Conservation (phyloP, 108 stramenopile genomes). For the Skeletonema costatum region DNA sequence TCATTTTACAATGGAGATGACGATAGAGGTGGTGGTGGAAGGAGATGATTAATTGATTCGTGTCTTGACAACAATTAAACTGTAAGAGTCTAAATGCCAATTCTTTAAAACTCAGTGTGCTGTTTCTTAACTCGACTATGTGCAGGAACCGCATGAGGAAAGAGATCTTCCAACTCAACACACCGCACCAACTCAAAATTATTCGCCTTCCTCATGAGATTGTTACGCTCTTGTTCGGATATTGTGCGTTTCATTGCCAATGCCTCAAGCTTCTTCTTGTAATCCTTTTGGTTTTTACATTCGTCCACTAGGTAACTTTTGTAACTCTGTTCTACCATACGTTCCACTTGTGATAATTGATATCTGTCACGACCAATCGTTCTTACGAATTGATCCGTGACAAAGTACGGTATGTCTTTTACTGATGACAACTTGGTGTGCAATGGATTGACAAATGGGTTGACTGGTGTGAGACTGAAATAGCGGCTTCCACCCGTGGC, state of each 20-base stretch:
- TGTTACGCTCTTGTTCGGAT: constrained; percentile 55
- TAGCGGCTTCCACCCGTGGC: constrained; percentile 66
- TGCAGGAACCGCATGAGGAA: constrained; percentile 46
- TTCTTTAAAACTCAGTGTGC: constrained; percentile 20
- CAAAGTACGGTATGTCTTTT: constrained; percentile 91
- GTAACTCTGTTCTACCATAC: constrained; percentile 86
- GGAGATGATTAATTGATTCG: constrained; percentile 1
- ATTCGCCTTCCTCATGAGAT: constrained; percentile 50
- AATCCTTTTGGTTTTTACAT: constrained; percentile 77
- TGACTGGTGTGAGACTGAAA: constrained; percentile 76
- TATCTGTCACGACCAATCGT: constrained; percentile 82
- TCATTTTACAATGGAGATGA: constrained; percentile 4
- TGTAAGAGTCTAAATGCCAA: background rate
- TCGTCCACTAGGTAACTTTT: constrained; percentile 74
- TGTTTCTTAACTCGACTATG: constrained; percentile 33
- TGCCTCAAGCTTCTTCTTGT: constrained; percentile 62
- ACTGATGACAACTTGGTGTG: constrained; percentile 44
- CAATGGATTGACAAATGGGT: constrained; percentile 73
- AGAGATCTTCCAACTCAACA: constrained; percentile 77
- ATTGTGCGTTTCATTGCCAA: constrained; percentile 37
- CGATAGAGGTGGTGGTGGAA: background rate
- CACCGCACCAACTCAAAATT: constrained; percentile 74
- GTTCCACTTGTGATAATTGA: constrained; percentile 88
- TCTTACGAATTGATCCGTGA: constrained; percentile 79
- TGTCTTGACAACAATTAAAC: background rate